Base-by-base conservation (phyloP, 805 yeast genomes). In the Metschnikowia reukaufii region DNA sequence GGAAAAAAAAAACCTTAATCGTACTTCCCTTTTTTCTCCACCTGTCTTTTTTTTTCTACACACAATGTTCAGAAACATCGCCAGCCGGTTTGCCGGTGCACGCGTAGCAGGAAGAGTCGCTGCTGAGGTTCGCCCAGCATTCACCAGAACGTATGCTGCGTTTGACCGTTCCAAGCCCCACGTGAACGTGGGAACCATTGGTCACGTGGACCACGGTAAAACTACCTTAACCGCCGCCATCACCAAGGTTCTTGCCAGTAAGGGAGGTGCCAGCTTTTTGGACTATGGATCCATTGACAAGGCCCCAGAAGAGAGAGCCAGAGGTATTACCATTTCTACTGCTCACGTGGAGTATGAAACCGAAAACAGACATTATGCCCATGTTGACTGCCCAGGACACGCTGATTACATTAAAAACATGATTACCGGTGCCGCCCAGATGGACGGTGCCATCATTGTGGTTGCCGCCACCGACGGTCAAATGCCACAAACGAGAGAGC, bases 401-500 rank as follows among this genome's bases (percentile, higher is more conserved):
- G 94, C 96, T 57, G 98, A 92, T 80, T 92, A 91, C 76, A 92
- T 92, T 75, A 92, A 92, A 79, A 92, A 92, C 75, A 92, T 92
- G 98, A 92, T 92, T 72, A 89, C 97, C 58, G 98, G 98, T 84
- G 97, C 98, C 63, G 97, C 98, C 63, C 96, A 92, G 73, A 91
- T 91, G 97, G 98, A 92, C 72, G 97, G 98, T 79, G 98, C 97
- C 59, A 91, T 92, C 62, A 92, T 92, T 76, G 98, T 92, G 53
- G 98, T 94, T 71, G 99, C 98, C 65, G 99, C 99, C 55, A 79
- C 96, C 48, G 99, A 94, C 67, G 99, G 99, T 66, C 96, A 90
- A 77, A 94, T 92, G 98, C 98, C 97, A 67, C 99, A 94, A 79
- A 94, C 99, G 60, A 88, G 98, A 79, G 99, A 94, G 78, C 99